A percentile compares a stretch with the other conserved stretches of the same genome.
These are phyloP conservation scores for Wickerhamiella parazyma DNA, from an alignment of 805 yeast species.

Conservation along the genomic window DNA sequence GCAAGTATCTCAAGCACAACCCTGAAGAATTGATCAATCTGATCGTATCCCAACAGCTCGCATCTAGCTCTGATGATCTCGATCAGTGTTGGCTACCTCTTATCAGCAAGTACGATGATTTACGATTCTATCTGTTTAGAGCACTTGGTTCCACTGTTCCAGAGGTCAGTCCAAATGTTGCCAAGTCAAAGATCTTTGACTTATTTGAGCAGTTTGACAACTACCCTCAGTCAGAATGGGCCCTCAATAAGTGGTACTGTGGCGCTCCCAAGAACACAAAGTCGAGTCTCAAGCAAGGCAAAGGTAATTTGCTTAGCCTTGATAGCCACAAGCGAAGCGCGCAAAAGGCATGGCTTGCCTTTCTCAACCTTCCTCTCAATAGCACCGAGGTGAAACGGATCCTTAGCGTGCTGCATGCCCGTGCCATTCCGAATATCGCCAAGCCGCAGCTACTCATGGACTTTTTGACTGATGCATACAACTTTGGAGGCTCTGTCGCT, in stretches of 20 bases:
- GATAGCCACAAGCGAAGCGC: constrained; percentile 35
- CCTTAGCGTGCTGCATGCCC: constrained; percentile 60
- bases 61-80: constrained; percentile 27
- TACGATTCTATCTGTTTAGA: constrained; percentile 59
- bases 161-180: constrained; percentile 17
- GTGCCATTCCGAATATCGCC: constrained; percentile 67
- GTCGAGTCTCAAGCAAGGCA: constrained; percentile 24
- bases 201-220: constrained; percentile 13
- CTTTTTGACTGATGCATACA: constrained; percentile 77
- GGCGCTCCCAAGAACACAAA: constrained; percentile 17
- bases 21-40: constrained; percentile 40
- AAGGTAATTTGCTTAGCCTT: constrained; percentile 26
- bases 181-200: constrained; percentile 14
- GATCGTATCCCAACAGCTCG: constrained; percentile 29
- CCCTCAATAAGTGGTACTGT: constrained; percentile 14
- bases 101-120: constrained; percentile 46
- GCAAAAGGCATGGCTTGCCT: constrained; percentile 37
- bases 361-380: constrained; percentile 36
- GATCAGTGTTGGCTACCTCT: constrained; percentile 10
- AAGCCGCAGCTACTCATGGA: constrained; percentile 84
- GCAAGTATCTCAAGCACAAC: constrained; percentile 38
- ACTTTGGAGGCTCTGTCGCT: constrained; percentile 47
- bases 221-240: constrained; percentile 19
- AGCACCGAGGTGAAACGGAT: constrained; percentile 52
- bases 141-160: constrained; percentile 33